Conservation (phyloP, 768 basidiomycete species). For the Hypsizygus marmoreus region DNA sequence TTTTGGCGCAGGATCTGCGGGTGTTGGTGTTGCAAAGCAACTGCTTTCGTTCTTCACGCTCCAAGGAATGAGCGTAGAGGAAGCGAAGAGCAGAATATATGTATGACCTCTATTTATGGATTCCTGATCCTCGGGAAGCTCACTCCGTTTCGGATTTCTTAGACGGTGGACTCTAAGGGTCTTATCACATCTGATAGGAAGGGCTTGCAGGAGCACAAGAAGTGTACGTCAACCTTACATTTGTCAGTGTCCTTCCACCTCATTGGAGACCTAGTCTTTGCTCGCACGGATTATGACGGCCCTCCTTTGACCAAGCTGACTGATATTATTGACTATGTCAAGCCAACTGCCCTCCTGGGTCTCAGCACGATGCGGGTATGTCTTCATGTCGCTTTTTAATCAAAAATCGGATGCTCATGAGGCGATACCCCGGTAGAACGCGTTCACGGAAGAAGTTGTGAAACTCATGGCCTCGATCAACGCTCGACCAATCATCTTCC, state of each 20-base stretch:
- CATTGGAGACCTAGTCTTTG: slow-evolving; percentile 57
- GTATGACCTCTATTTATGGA: slow-evolving; percentile 34
- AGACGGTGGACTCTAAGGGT: slow-evolving; percentile 80
- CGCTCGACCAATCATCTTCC: slow-evolving; percentile 77
- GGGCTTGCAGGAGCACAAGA: slow-evolving; percentile 73
- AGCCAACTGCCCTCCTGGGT: slow-evolving; percentile 78
- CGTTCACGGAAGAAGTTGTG: slow-evolving; percentile 67
- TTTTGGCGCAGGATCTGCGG: slow-evolving; percentile 89
- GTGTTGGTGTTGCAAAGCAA: slow-evolving; percentile 88
- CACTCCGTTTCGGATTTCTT: slow-evolving; percentile 10
- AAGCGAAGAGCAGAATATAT: slow-evolving; percentile 69
- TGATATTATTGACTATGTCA: slow-evolving; percentile 70
- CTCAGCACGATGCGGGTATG: slow-evolving; percentile 59
- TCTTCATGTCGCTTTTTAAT: not conserved
- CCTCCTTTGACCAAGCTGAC: slow-evolving; percentile 59
- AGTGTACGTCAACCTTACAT: slow-evolving; percentile 40
- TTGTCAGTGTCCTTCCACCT: not conserved
- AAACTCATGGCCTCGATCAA: slow-evolving; percentile 65
- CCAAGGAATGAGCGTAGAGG: slow-evolving; percentile 62
- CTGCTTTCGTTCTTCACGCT: slow-evolving; percentile 80
- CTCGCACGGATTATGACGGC: slow-evolving; percentile 69
- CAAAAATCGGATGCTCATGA: slow-evolving; percentile 17
- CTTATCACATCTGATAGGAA: slow-evolving; percentile 70
- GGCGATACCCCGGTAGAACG: slow-evolving; percentile 41
- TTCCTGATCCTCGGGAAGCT: not conserved